Percentiles rank a stretch among this genome's conserved stretches.
Conservation (phyloP, 371 early-diverging fungal genomes). For the Syncephalastrum monosporum region DNA sequence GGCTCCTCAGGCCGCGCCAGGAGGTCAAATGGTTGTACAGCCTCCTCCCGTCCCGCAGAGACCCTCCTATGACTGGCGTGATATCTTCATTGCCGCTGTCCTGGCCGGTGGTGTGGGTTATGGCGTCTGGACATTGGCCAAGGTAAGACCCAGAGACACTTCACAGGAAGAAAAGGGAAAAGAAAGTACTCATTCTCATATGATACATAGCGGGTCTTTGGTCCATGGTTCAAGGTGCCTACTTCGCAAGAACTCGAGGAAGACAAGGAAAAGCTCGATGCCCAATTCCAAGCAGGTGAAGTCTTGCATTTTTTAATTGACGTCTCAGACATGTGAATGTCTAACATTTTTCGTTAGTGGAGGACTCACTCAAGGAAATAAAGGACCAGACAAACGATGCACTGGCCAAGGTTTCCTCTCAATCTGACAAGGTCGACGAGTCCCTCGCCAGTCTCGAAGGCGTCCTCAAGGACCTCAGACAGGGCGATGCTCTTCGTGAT, state of each 20-base stretch:
- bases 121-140: conserved; percentile 76
- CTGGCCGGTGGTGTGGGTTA: conserved; percentile 88
- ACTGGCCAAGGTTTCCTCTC: conserved; percentile 66
- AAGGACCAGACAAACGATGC: conserved; percentile 69
- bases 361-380: conserved; percentile 54
- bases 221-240: conserved; percentile 71
- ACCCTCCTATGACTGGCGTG: conserved; percentile 86
- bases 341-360: conserved; percentile 22
- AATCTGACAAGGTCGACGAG: conserved; percentile 73
- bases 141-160: conserved; percentile 47
- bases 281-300: conserved; percentile 65
- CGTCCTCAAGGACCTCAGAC: conserved; percentile 67
- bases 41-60: conserved; percentile 70
- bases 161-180: too few species aligned
- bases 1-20: conserved; percentile 16
- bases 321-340: background rate
- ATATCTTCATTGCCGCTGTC: conserved; percentile 87
- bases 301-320: background rate
- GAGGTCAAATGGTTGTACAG: conserved; percentile 13
- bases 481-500: conserved; percentile 70
- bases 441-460: conserved; percentile 69
- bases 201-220: conserved; percentile 57
- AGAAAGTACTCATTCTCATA: background rate
- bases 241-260: conserved; percentile 66
- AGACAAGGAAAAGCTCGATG: conserved; percentile 74